phyloP scores from a whole-genome alignment of 1,139 yeast species.

The Debaryomyces psychrophilus region DNA sequence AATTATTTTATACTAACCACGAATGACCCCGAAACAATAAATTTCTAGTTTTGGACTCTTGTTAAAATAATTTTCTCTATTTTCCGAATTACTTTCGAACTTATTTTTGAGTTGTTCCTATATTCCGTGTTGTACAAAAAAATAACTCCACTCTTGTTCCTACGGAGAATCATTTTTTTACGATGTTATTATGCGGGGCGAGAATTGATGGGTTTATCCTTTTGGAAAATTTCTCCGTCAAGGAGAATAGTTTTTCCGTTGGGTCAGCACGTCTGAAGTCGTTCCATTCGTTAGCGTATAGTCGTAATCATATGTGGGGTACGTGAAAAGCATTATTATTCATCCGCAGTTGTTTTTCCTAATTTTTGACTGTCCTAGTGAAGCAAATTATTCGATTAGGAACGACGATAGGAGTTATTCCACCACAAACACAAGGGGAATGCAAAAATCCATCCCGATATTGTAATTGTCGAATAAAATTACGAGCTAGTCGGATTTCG shows the following conservation, averaged over 20 bases:
- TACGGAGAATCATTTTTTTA: background rate
- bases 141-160: too few relatives aligned
- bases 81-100: background rate
- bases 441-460: too few relatives aligned
- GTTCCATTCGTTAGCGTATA: background rate
- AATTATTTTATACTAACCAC: background rate
- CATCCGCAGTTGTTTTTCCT: background rate
- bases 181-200: background rate
- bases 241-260: background rate
- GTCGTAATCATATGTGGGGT: background rate
- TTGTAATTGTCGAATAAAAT: too few relatives aligned
- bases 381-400: too few relatives aligned
- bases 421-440: too few relatives aligned
- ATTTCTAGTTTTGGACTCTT: background rate
- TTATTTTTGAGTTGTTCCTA: background rate
- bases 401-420: too few relatives aligned
- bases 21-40: background rate
- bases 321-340: background rate
- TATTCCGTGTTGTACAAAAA: too few relatives aligned
- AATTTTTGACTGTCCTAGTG: background rate
- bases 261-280: background rate
- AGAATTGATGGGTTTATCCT: background rate
- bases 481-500: too few relatives aligned
- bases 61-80: background rate
- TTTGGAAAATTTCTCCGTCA: background rate